Evolutionary conservation across 2,329 filamentous ascomycete species (phyloP).

Genomic region (Alternaria burnsii): DNA sequence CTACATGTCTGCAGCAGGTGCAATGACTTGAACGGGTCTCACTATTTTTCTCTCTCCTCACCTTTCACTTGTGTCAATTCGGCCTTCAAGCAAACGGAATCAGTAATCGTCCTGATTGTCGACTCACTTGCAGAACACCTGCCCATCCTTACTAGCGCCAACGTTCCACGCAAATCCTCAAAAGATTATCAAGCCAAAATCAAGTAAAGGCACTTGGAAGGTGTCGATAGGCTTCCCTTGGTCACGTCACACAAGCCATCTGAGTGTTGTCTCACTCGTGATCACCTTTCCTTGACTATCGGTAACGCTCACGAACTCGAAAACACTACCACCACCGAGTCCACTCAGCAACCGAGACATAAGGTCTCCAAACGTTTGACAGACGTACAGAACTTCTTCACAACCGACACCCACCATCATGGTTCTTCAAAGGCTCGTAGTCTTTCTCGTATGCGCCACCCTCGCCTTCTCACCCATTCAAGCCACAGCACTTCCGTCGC

Average conservation of each 20-base stretch:
- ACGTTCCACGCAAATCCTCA: background rate
- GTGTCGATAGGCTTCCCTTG: background rate
- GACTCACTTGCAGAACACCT: background rate
- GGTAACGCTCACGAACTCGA: background rate
- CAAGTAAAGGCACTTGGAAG: background rate
- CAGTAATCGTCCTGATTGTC: background rate
- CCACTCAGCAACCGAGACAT: background rate
- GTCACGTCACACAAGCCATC: background rate
- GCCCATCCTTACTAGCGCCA: background rate
- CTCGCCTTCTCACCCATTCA: constrained; percentile 2
- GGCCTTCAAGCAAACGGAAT: background rate
- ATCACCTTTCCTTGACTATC: background rate
- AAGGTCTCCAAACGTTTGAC: background rate
- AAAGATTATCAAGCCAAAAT: background rate
- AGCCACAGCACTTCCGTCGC: background rate
- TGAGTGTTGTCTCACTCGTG: background rate
- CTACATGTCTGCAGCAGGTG: constrained; percentile 9
- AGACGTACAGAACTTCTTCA: background rate
- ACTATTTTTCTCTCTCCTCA: background rate
- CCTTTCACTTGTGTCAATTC: background rate
- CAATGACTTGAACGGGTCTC: background rate
- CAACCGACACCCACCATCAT: background rate
- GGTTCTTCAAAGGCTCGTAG: background rate
- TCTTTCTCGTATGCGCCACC: constrained; percentile 1
- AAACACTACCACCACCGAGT: background rate